Conservation (phyloP, 495 filamentous ascomycete genomes). For the Penicillium manginii region DNA sequence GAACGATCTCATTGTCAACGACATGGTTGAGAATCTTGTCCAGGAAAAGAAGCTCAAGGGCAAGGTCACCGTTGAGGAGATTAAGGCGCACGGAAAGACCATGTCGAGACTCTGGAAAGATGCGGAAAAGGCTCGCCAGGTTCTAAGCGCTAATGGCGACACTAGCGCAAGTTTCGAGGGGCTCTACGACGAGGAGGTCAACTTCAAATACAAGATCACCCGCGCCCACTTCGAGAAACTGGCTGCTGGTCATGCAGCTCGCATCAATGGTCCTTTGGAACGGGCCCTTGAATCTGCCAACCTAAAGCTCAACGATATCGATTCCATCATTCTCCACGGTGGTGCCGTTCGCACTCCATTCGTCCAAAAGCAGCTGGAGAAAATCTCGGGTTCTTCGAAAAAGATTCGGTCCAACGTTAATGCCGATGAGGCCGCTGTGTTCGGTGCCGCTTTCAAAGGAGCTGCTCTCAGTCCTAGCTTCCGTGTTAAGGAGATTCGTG, state of each 20-base stretch:
- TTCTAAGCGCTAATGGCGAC: slow-evolving; percentile 91
- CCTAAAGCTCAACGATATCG: slow-evolving; percentile 74
- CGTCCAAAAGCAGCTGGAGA: slow-evolving; percentile 87
- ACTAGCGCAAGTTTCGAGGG: slow-evolving; percentile 81
- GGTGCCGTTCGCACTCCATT: slow-evolving; percentile 91
- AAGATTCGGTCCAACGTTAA: slow-evolving; percentile 95
- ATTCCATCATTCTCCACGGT: slow-evolving; percentile 91
- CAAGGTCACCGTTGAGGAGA: slow-evolving; percentile 57
- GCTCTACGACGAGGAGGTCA: slow-evolving; percentile 81
- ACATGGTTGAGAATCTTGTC: slow-evolving; percentile 82
- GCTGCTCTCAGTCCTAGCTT: slow-evolving; percentile 91
- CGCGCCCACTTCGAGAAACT: slow-evolving; percentile 82
- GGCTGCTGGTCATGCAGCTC: slow-evolving; percentile 66
- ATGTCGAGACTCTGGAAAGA: slow-evolving; percentile 90
- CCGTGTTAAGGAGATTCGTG: slow-evolving; percentile 93
- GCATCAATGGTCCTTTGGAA: slow-evolving; percentile 70
- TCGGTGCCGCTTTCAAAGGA: slow-evolving; percentile 94
- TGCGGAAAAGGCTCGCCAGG: slow-evolving; percentile 82
- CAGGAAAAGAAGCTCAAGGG: slow-evolving; percentile 72
- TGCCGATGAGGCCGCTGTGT: slow-evolving; percentile 94
- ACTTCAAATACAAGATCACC: slow-evolving; percentile 90
- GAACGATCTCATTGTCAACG: slow-evolving; percentile 82
- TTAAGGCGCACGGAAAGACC: slow-evolving; percentile 79
- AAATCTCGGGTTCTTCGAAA: slow-evolving; percentile 65
- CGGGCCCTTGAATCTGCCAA: slow-evolving; percentile 75